phyloP scores from a whole-genome alignment of 208 protist species.

The Leishmania lainsoni region DNA sequence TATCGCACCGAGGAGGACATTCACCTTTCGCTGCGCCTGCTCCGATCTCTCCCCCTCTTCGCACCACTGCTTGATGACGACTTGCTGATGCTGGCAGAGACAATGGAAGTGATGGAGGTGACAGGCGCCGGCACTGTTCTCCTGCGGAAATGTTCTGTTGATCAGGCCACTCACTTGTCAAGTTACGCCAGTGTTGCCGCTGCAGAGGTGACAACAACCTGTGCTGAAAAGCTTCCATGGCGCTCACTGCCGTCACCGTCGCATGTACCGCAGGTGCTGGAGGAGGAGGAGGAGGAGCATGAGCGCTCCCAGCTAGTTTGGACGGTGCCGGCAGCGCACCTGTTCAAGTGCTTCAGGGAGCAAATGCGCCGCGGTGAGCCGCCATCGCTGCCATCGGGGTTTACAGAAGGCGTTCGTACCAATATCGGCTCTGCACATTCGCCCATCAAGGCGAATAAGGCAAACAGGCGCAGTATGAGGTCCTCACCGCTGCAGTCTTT shows the following conservation, averaged over 20 bases:
- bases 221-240: neutral
- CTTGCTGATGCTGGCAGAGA: slow-evolving; percentile 50
- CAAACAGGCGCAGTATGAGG: neutral
- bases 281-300: neutral
- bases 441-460: neutral
- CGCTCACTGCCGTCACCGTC: neutral
- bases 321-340: slow-evolving; percentile 17
- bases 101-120: slow-evolving; percentile 49
- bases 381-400: slow-evolving; percentile 18
- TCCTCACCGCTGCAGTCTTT: neutral
- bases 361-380: slow-evolving; percentile 25
- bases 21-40: slow-evolving; percentile 38
- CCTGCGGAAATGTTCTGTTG: slow-evolving; percentile 14
- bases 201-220: neutral
- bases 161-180: neutral
- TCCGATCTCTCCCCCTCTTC: slow-evolving; percentile 56
- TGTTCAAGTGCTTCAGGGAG: slow-evolving; percentile 23
- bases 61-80: slow-evolving; percentile 49
- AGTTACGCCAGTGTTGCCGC: neutral
- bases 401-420: neutral
- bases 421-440: neutral
- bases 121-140: slow-evolving; percentile 22
- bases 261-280: neutral
- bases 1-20: slow-evolving; percentile 61
- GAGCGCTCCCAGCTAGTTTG: neutral